Evolutionary conservation across 2,329 filamentous ascomycete species (phyloP).

Genomic region (Setomelanomma holmii): DNA sequence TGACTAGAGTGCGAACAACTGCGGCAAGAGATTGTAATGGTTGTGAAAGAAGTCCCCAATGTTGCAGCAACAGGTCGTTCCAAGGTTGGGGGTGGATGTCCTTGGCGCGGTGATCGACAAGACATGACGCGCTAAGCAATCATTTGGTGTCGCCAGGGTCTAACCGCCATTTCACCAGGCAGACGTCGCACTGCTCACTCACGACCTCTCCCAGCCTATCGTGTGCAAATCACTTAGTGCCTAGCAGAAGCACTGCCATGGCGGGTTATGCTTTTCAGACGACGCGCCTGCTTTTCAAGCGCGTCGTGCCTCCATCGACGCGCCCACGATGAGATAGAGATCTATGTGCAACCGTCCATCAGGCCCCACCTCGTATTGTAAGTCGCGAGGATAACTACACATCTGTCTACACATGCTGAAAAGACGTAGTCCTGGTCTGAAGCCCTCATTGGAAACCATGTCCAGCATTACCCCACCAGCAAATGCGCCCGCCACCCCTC

Average conservation of each 20-base stretch:
- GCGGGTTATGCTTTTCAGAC: slow-evolving; percentile 44
- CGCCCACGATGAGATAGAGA: slow-evolving; percentile 20
- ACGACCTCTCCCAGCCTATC: slow-evolving; percentile 8
- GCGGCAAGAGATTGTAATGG: not conserved
- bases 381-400: no score
- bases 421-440: no score
- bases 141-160: slow-evolving; percentile 13
- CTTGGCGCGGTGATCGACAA: slow-evolving; percentile 24
- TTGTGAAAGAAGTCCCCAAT: slow-evolving; percentile 5
- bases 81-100: slow-evolving; percentile 20
- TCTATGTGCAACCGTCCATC: not conserved
- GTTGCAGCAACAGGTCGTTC: not conserved
- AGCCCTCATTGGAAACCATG: slow-evolving; percentile 1
- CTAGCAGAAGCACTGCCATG: slow-evolving; percentile 44
- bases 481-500: slow-evolving; percentile 4
- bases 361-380: not conserved
- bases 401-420: not conserved
- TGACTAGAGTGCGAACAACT: slow-evolving; percentile 4
- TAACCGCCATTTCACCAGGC: slow-evolving; percentile 24
- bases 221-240: slow-evolving; percentile 24
- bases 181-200: slow-evolving; percentile 17
- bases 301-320: slow-evolving; percentile 26
- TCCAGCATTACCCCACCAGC: slow-evolving; percentile 10
- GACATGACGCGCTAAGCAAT: slow-evolving; percentile 25
- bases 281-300: slow-evolving; percentile 35